A percentile compares a stretch with the other conserved stretches of the same genome.
Conservation (phyloP, 495 filamentous ascomycete genomes). For the Trichoderma erinaceum region DNA sequence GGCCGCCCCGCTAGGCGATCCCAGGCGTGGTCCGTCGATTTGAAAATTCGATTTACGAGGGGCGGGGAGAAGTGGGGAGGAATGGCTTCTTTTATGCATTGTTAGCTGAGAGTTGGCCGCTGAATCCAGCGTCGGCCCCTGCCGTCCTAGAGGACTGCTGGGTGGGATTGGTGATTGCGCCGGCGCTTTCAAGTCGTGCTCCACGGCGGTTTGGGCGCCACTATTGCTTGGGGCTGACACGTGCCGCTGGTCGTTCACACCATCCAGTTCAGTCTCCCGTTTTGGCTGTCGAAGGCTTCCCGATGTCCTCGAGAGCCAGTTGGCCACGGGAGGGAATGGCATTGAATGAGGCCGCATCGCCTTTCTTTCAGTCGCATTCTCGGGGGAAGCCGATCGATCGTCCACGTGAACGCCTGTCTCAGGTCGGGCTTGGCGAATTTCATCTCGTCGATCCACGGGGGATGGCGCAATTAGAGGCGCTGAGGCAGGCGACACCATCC, state of each 20-base stretch:
- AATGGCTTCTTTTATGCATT: constrained; percentile 40
- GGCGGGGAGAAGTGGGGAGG: constrained; percentile 52
- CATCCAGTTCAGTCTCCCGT: constrained; percentile 34
- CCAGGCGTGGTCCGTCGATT: constrained; percentile 44
- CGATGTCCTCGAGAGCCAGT: constrained; percentile 41
- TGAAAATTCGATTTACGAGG: constrained; percentile 53
- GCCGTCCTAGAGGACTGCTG: neutral
- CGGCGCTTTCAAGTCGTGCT: constrained; percentile 15
- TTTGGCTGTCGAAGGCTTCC: constrained; percentile 44
- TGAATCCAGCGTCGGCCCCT: constrained; percentile 13
- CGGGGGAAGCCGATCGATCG: constrained; percentile 22
- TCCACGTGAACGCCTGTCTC: constrained; percentile 12
- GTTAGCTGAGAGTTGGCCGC: constrained; percentile 20
- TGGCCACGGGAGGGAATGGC: constrained; percentile 46
- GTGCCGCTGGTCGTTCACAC: constrained; percentile 35
- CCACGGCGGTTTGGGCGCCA: constrained; percentile 20
- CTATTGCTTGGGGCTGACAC: constrained; percentile 34
- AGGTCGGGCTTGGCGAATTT: neutral
- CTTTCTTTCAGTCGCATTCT: constrained; percentile 33
- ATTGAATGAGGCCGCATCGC: constrained; percentile 43
- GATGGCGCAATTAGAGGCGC: constrained; percentile 18
- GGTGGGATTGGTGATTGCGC: neutral
- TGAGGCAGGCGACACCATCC: constrained; percentile 23
- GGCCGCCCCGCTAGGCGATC: constrained; percentile 34
- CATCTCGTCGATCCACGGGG: constrained; percentile 18